These are phyloP conservation scores for Backusella liffmaniae DNA, from an alignment of 192 early-diverging fungal genomes.

Conservation along the genomic window DNA sequence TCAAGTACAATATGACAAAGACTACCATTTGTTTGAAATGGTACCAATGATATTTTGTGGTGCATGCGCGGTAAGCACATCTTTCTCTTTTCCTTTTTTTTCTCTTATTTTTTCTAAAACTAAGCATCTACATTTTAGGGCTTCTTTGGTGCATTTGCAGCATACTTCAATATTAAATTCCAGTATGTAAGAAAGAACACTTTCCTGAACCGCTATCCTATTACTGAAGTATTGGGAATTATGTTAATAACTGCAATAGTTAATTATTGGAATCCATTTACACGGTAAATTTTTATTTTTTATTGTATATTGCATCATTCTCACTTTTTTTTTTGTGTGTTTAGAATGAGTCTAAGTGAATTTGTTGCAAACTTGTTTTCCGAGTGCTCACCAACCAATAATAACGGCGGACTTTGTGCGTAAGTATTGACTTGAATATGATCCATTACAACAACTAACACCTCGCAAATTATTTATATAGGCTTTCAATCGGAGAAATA, in stretches of 20 bases:
- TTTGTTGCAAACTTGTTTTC: constrained; percentile 86
- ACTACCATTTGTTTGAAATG: constrained; percentile 93
- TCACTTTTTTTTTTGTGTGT: not conserved
- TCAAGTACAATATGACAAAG: constrained; percentile 85
- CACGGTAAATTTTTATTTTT: constrained; percentile 46
- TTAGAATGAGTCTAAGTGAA: constrained; percentile 79
- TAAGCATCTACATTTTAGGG: constrained; percentile 55
- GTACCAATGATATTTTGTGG: constrained; percentile 84
- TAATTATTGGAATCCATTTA: constrained; percentile 81
- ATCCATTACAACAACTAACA: not conserved
- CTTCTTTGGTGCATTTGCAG: constrained; percentile 80
- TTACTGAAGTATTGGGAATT: constrained; percentile 74
- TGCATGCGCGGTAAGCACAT: constrained; percentile 62
- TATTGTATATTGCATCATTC: constrained; percentile 1
- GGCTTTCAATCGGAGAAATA: constrained; percentile 37
- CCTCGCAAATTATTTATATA: not conserved
- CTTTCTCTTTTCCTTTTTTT: not conserved
- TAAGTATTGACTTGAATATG: constrained; percentile 32
- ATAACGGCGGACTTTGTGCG: constrained; percentile 57
- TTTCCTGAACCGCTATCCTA: constrained; percentile 63
- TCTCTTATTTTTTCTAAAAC: not conserved
- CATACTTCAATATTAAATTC: constrained; percentile 64
- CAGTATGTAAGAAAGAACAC: constrained; percentile 75
- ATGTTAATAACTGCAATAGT: constrained; percentile 69
- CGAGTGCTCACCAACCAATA: constrained; percentile 68